phyloP scores from a whole-genome alignment of 2,329 filamentous ascomycete species.

The Pseudocercospora musae region DNA sequence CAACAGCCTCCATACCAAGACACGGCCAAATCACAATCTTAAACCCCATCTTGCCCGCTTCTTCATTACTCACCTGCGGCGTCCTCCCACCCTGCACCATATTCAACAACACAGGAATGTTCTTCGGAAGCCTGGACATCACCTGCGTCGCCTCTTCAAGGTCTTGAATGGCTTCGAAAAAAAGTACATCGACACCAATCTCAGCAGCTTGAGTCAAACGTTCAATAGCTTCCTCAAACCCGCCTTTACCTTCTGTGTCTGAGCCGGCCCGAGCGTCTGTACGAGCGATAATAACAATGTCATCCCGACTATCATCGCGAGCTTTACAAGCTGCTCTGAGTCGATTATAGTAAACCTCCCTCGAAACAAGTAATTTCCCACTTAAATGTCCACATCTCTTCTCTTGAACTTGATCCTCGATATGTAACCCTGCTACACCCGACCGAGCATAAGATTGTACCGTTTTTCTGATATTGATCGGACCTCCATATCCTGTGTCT shows the following conservation, averaged over 20 bases:
- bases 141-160: slow-evolving; percentile 51
- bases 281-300: slow-evolving; percentile 63
- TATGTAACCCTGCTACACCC: slow-evolving; percentile 58
- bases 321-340: slow-evolving; percentile 56
- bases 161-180: slow-evolving; percentile 57
- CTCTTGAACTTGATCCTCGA: slow-evolving; percentile 61
- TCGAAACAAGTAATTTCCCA: slow-evolving; percentile 58
- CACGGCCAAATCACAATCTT: slow-evolving; percentile 58
- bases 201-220: slow-evolving; percentile 51
- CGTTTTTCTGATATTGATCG: slow-evolving; percentile 30
- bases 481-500: slow-evolving; percentile 57
- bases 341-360: slow-evolving; percentile 51
- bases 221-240: slow-evolving; percentile 55
- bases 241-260: slow-evolving; percentile 39
- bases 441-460: slow-evolving; percentile 37
- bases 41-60: slow-evolving; percentile 57
- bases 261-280: slow-evolving; percentile 57
- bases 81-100: slow-evolving; percentile 57
- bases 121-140: slow-evolving; percentile 48
- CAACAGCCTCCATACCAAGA: slow-evolving; percentile 47
- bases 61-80: slow-evolving; percentile 51
- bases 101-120: slow-evolving; percentile 53
- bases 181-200: slow-evolving; percentile 58
- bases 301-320: slow-evolving; percentile 47
- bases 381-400: slow-evolving; percentile 62